phyloP scores from a whole-genome alignment of 2,329 filamentous ascomycete genomes.

The Samsoniella hepiali region DNA sequence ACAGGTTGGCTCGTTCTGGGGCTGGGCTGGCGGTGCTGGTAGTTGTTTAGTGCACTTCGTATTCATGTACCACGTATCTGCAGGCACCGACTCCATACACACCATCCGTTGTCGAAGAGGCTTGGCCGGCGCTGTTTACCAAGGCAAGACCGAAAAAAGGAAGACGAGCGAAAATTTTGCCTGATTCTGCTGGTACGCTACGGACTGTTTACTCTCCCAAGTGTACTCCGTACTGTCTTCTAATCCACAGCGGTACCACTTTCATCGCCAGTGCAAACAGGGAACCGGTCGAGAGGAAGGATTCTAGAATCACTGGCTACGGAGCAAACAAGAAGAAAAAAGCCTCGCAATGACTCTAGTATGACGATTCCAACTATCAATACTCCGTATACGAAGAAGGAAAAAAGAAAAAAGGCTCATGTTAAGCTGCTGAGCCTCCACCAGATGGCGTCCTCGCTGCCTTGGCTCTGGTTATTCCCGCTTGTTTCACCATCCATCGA shows the following conservation, averaged over 20 bases:
- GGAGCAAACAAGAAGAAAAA: neutral
- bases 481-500: neutral
- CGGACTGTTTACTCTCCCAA: neutral
- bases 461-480: slow-evolving; percentile 7
- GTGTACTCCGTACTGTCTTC: neutral
- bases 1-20: neutral
- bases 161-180: neutral
- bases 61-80: slow-evolving; percentile 15
- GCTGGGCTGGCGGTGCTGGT: neutral
- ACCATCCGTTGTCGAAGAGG: neutral
- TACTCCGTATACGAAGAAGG: neutral
- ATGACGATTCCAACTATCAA: neutral
- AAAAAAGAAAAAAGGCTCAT: neutral
- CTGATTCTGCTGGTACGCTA: neutral
- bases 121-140: slow-evolving; percentile 4
- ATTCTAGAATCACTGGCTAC: neutral
- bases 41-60: neutral
- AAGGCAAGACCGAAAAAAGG: neutral
- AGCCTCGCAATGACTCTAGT: neutral
- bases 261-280: neutral
- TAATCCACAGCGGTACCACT: slow-evolving; percentile 8
- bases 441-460: neutral
- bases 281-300: slow-evolving; percentile 2
- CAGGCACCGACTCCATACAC: slow-evolving; percentile 14
- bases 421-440: neutral